phyloP scores from a whole-genome alignment of 2,329 filamentous ascomycete genomes.

The Colletotrichum limetticola region DNA sequence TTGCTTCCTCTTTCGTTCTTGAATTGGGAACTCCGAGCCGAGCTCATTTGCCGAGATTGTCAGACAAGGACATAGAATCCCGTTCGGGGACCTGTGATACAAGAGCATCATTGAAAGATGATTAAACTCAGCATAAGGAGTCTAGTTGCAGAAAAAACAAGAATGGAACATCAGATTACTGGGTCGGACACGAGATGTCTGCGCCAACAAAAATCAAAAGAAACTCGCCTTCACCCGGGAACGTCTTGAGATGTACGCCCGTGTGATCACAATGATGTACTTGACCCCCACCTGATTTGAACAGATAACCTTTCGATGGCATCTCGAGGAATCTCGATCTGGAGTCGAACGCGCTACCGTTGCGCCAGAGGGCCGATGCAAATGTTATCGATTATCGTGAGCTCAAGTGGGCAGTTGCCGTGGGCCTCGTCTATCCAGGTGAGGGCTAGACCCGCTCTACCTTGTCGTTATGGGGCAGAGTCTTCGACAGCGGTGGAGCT shows the following conservation, averaged over 20 bases:
- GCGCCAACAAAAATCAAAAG: not conserved
- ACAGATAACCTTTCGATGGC: constrained; percentile 23
- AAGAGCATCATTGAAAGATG: not conserved
- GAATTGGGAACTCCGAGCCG: too few species aligned
- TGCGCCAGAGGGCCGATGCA: constrained; percentile 5
- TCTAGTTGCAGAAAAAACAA: not conserved
- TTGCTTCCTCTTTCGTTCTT: too few species aligned
- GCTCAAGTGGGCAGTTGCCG: not conserved
- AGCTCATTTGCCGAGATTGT: not conserved
- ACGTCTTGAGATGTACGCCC: not conserved
- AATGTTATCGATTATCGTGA: fast-evolving
- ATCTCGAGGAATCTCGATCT: not conserved
- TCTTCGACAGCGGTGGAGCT: not conserved
- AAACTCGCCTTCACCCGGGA: not conserved
- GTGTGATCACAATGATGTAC: fast-evolving
- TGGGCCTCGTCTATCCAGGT: not conserved
- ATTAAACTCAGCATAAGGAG: not conserved
- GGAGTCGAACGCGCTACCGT: constrained; percentile 29
- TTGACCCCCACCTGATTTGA: constrained; percentile 11
- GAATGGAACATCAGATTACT: not conserved
- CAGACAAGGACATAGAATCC: not conserved
- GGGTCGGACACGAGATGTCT: too few species aligned
- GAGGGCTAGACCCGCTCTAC: not conserved
- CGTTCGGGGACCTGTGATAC: not conserved
- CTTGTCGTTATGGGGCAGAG: not conserved